phyloP scores from a whole-genome alignment of 1,284 basidiomycete genomes.

The Baeospora myosura region DNA sequence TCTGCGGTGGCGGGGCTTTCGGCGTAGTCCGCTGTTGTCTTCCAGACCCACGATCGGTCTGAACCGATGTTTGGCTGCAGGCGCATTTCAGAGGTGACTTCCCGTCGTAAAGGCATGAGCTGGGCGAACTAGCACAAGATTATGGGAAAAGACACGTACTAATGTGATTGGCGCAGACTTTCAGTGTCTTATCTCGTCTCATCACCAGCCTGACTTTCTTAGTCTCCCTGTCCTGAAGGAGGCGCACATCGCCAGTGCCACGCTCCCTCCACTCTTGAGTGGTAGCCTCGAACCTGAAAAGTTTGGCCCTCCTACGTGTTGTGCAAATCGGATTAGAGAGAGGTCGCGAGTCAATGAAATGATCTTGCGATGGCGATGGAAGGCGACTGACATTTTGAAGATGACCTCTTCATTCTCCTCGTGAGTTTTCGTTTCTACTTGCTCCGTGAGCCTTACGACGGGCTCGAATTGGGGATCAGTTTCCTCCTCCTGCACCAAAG shows the following conservation, averaged over 20 bases:
- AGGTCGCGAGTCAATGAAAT: slow-evolving; percentile 1
- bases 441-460: slow-evolving; percentile 93
- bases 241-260: slow-evolving; percentile 86
- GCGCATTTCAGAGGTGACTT: slow-evolving; percentile 88
- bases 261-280: slow-evolving; percentile 95
- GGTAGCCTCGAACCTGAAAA: slow-evolving; percentile 88
- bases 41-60: slow-evolving; percentile 99
- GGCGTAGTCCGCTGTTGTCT: slow-evolving; percentile 92
- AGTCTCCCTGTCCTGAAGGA: slow-evolving; percentile 83
- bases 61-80: slow-evolving; percentile 98
- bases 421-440: slow-evolving; percentile 90
- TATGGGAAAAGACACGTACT: slow-evolving; percentile 51
- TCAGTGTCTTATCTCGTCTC: slow-evolving; percentile 99
- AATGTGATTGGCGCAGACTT: slow-evolving; percentile 98
- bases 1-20: slow-evolving; percentile 85
- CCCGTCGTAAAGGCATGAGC: slow-evolving; percentile 4
- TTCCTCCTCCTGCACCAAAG: slow-evolving; percentile 64
- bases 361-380: slow-evolving; percentile 14
- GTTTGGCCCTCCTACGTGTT: slow-evolving; percentile 82
- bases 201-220: slow-evolving; percentile 96
- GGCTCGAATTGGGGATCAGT: slow-evolving; percentile 92
- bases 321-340: neutral
- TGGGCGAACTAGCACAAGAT: slow-evolving; percentile 7
- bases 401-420: slow-evolving; percentile 92
- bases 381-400: slow-evolving; percentile 87